Evolutionary conservation across 306 rosid genomes (phyloP).

Genomic region (Trifolium fragiferum): DNA sequence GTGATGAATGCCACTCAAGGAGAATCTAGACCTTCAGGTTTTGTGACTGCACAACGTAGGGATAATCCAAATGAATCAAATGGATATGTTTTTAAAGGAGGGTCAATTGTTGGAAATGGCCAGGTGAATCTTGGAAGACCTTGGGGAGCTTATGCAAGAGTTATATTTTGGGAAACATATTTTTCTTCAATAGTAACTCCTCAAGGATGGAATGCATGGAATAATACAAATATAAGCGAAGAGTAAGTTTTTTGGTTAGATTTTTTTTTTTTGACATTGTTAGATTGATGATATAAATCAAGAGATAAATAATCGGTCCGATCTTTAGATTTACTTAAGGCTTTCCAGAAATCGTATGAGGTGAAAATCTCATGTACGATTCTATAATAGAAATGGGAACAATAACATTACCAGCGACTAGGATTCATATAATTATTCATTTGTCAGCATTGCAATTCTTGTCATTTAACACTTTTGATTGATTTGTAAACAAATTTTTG

Average conservation of each 20-base stretch:
- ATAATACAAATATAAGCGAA: no score
- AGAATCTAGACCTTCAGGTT: slow-evolving; percentile 5
- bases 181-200: neutral
- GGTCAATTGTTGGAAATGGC: slow-evolving; percentile 17
- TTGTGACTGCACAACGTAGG: slow-evolving; percentile 50
- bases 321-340: no score
- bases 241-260: neutral
- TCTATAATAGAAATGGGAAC: no score
- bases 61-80: neutral
- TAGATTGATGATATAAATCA: no score
- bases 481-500: neutral
- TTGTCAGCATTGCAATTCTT: no score
- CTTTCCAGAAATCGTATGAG: no score
- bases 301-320: no score
- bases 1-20: slow-evolving; percentile 31
- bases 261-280: no score
- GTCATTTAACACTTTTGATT: neutral
- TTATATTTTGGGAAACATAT: slow-evolving; percentile 16
- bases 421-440: no score
- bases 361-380: no score
- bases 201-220: slow-evolving; percentile 6
- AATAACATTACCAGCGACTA: no score
- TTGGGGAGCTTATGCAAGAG: slow-evolving; percentile 28
- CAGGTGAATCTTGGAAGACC: slow-evolving; percentile 26
- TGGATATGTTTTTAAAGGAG: slow-evolving; percentile 53